Evolutionary conservation across 2,329 filamentous ascomycete species (phyloP).

Genomic region (Uncinocarpus reesii): DNA sequence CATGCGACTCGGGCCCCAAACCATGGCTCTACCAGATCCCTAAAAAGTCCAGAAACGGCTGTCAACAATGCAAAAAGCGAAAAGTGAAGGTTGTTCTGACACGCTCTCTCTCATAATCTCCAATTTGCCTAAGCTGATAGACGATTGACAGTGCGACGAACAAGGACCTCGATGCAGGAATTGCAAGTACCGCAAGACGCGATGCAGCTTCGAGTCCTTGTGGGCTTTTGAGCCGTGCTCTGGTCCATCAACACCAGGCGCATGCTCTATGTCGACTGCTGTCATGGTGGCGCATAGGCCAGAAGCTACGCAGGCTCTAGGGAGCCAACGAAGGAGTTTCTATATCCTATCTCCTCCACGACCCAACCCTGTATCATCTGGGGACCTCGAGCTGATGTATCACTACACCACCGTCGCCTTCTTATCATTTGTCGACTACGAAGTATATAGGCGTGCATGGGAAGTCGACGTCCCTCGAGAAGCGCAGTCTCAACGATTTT

Average conservation of each 20-base stretch:
- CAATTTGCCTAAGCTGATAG: neutral
- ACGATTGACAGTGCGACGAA: conserved; percentile 14
- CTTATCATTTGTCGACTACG: conserved; percentile 13
- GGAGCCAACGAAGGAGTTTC: neutral
- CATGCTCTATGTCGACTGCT: neutral
- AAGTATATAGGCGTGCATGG: conserved; percentile 16
- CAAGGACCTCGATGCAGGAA: conserved; percentile 16
- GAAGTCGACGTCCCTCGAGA: conserved; percentile 16
- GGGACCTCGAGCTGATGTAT: conserved; percentile 16
- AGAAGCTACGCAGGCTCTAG: neutral
- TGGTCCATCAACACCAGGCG: neutral
- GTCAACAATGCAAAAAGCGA: conserved; percentile 16
- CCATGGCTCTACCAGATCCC: neutral
- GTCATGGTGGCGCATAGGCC: neutral
- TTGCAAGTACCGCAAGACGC: conserved; percentile 12
- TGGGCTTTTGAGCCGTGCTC: neutral
- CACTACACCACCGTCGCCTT: conserved; percentile 15
- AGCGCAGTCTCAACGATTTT: conserved; percentile 17
- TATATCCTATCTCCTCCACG: neutral
- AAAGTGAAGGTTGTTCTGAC: conserved; percentile 16
- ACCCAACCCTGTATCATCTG: neutral
- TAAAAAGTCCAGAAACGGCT: conserved; percentile 17
- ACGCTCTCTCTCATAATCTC: too few species aligned
- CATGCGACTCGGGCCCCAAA: neutral
- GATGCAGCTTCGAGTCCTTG: conserved; percentile 12